These are phyloP conservation scores for Penicillium vulpinum DNA, from an alignment of 2,329 filamentous ascomycete species.

Conservation along the genomic window DNA sequence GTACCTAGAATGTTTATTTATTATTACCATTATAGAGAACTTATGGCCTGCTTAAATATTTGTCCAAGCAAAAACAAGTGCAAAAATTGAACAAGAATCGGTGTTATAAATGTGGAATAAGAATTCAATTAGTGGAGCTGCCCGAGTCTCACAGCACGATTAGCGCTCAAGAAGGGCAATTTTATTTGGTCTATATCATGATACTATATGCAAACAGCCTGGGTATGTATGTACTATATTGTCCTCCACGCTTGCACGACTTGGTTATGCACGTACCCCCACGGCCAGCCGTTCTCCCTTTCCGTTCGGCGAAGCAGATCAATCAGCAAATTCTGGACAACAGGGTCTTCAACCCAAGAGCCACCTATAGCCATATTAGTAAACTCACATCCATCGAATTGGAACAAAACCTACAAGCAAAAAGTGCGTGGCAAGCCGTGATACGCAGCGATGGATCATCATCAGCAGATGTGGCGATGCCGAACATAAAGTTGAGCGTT, in stretches of 20 bases:
- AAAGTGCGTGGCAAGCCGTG: slow-evolving; percentile 37
- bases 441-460: slow-evolving; percentile 35
- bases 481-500: slow-evolving; percentile 35
- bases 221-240: slow-evolving; percentile 1
- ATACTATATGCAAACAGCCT: background rate
- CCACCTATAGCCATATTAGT: slow-evolving; percentile 18
- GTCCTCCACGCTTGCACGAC: slow-evolving; percentile 7
- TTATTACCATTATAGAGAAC: no score
- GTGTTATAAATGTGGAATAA: no score
- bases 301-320: slow-evolving; percentile 11
- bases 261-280: slow-evolving; percentile 7
- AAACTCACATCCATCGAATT: background rate
- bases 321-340: slow-evolving; percentile 7
- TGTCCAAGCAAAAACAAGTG: no score
- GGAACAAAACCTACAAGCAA: slow-evolving; percentile 28
- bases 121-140: no score
- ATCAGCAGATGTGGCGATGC: slow-evolving; percentile 35
- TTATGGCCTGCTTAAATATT: no score
- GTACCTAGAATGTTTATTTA: no score
- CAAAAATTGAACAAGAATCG: no score
- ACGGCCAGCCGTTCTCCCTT: slow-evolving; percentile 13
- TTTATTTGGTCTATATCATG: background rate
- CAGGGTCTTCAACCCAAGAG: slow-evolving; percentile 33
- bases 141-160: background rate
- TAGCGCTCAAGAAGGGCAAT: background rate